Evolutionary conservation across 345 rosid genomes (phyloP).

Genomic region (Reutealis trisperma): DNA sequence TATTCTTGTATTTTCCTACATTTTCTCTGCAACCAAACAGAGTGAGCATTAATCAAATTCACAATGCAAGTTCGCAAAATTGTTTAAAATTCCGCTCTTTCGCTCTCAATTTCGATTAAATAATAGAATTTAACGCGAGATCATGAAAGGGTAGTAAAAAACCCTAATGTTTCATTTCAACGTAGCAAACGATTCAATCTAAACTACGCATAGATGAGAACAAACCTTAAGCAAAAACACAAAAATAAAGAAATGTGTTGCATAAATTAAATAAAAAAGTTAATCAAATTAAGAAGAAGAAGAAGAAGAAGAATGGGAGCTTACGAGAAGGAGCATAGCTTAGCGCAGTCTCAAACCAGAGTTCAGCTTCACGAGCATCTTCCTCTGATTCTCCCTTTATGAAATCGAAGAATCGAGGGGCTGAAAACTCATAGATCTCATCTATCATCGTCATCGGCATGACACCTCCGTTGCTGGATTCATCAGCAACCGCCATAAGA

Average conservation of each 20-base stretch:
- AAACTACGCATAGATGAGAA: background rate
- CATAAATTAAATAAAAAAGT: too few relatives aligned
- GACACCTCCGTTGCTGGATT: constrained; percentile 13
- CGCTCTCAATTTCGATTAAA: background rate
- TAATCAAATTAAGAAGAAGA: background rate
- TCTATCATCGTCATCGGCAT: constrained; percentile 43
- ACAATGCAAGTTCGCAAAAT: background rate
- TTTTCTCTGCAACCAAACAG: background rate
- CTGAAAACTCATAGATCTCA: constrained; percentile 78
- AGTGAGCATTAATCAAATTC: background rate
- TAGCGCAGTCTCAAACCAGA: constrained; percentile 76
- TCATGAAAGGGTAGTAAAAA: background rate
- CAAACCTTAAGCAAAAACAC: background rate
- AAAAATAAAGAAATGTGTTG: too few relatives aligned
- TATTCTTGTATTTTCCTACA: background rate
- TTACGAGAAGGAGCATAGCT: constrained; percentile 92
- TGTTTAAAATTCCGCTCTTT: background rate
- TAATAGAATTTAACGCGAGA: background rate
- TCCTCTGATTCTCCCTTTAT: constrained; percentile 64
- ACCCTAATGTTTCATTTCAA: background rate
- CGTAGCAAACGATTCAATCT: background rate
- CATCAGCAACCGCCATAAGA: constrained; percentile 31
- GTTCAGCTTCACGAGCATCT: constrained; percentile 66
- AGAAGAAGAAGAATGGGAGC: constrained; percentile 29
- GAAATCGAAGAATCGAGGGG: constrained; percentile 90